These are phyloP conservation scores for Lobosporangium transversale DNA, from an alignment of 192 early-diverging fungal genomes.

Conservation along the genomic window DNA sequence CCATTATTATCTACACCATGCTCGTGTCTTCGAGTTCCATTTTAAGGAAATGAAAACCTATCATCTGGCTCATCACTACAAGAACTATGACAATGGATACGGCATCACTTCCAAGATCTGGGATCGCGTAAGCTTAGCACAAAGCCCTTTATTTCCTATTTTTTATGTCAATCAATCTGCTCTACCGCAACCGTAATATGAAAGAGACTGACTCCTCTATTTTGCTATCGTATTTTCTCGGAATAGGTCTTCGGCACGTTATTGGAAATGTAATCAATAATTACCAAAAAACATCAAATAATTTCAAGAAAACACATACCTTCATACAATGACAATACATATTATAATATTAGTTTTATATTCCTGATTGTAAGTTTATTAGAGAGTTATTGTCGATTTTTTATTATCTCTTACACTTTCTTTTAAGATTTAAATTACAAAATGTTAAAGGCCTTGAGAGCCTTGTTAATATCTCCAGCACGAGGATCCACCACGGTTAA, in stretches of 20 bases:
- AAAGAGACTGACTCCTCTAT: background rate
- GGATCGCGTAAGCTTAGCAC: constrained; percentile 69
- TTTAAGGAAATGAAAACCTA: constrained; percentile 91
- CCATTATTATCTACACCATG: constrained; percentile 96
- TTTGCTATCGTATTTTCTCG: background rate
- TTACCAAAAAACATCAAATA: background rate
- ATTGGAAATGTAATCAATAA: constrained; percentile 31
- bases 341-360: too few relatives aligned
- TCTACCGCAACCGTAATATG: background rate
- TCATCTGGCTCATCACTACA: constrained; percentile 94
- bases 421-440: constrained; percentile 19
- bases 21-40: constrained; percentile 72
- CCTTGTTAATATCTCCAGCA: constrained; percentile 54
- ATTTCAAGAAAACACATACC: too few relatives aligned
- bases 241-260: constrained; percentile 39
- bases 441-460: constrained; percentile 50
- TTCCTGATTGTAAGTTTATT: too few relatives aligned
- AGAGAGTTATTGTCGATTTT: background rate
- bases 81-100: constrained; percentile 83
- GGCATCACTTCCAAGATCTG: constrained; percentile 91
- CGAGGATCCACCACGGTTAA: constrained; percentile 59
- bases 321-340: too few relatives aligned
- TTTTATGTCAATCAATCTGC: background rate
- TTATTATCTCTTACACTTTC: too few relatives aligned
- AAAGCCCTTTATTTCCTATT: background rate